Evolutionary conservation across 345 rosid species (phyloP).

Genomic region (Firmiana major): DNA sequence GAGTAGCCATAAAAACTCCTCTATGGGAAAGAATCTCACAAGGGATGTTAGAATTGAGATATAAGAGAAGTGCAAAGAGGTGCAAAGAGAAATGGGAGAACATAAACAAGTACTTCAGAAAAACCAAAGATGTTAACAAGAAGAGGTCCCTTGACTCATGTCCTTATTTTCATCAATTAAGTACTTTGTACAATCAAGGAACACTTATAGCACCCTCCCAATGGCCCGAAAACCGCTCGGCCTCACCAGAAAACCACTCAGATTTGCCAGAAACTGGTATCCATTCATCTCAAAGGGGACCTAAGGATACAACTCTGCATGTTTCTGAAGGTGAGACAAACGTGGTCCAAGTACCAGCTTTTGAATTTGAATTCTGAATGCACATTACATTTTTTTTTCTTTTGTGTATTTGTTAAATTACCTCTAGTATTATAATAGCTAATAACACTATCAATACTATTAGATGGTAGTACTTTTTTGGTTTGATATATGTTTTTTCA

Average conservation of each 20-base stretch:
- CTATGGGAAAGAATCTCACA: conserved; percentile 90
- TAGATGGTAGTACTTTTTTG: background rate
- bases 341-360: conserved; percentile 20
- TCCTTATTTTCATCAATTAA: conserved; percentile 85
- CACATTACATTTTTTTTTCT: conserved; percentile 4
- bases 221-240: conserved; percentile 1
- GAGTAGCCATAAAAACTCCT: conserved; percentile 40
- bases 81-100: conserved; percentile 99
- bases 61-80: conserved; percentile 83
- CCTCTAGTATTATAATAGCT: background rate
- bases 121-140: conserved; percentile 76
- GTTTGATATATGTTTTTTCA: background rate
- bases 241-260: conserved; percentile 22
- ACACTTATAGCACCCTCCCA: conserved; percentile 27
- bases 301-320: background rate
- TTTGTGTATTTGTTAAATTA: background rate
- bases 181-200: conserved; percentile 62
- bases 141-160: conserved; percentile 81
- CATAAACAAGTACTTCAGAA: conserved; percentile 93
- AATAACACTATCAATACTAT: background rate
- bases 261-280: conserved; percentile 13
- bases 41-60: conserved; percentile 78
- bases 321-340: no score
- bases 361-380: conserved; percentile 41
- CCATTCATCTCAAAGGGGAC: conserved; percentile 20